These are phyloP conservation scores for Penicillium sp. DNA, from an alignment of 2,329 filamentous ascomycete species.

Conservation along the genomic window DNA sequence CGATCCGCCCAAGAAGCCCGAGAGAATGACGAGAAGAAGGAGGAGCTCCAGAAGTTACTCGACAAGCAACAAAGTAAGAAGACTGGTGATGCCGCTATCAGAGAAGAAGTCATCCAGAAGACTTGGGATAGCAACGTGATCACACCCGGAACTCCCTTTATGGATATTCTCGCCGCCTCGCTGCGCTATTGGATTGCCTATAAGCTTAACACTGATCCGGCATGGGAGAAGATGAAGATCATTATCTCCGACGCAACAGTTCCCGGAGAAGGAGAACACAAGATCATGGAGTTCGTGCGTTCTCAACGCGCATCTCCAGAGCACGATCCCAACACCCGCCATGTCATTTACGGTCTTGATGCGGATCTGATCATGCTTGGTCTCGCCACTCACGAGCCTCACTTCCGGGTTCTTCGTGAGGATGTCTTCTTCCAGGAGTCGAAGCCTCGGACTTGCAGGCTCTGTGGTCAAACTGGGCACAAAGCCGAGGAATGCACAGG, in stretches of 20 bases:
- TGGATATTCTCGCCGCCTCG: constrained; percentile 90
- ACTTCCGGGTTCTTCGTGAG: constrained; percentile 94
- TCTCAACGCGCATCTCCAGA: constrained; percentile 89
- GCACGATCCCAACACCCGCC: constrained; percentile 93
- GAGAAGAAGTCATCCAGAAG: constrained; percentile 73
- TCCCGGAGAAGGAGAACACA: constrained; percentile 97
- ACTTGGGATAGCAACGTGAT: constrained; percentile 91
- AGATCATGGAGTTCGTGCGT: constrained; percentile 98
- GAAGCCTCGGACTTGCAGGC: constrained; percentile 78
- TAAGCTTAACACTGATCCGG: constrained; percentile 95
- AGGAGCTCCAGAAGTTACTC: constrained; percentile 83
- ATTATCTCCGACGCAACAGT: constrained; percentile 99
- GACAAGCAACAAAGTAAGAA: constrained; percentile 75
- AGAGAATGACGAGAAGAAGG: constrained; percentile 91
- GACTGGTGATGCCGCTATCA: constrained; percentile 63
- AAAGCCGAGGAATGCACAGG: constrained; percentile 85
- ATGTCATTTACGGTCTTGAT: constrained; percentile 97
- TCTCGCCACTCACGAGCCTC: constrained; percentile 93
- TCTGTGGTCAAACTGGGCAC: constrained; percentile 93
- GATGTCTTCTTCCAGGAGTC: constrained; percentile 94
- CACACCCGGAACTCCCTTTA: constrained; percentile 96
- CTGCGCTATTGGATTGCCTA: constrained; percentile 97
- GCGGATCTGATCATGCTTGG: constrained; percentile 99
- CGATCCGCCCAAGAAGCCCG: constrained; percentile 91
- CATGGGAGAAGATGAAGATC: constrained; percentile 90